A percentile compares a stretch with the other conserved stretches of the same genome.
phyloP scores from a whole-genome alignment of 2,329 filamentous ascomycete genomes.

The Endoconidiophora laricicola region DNA sequence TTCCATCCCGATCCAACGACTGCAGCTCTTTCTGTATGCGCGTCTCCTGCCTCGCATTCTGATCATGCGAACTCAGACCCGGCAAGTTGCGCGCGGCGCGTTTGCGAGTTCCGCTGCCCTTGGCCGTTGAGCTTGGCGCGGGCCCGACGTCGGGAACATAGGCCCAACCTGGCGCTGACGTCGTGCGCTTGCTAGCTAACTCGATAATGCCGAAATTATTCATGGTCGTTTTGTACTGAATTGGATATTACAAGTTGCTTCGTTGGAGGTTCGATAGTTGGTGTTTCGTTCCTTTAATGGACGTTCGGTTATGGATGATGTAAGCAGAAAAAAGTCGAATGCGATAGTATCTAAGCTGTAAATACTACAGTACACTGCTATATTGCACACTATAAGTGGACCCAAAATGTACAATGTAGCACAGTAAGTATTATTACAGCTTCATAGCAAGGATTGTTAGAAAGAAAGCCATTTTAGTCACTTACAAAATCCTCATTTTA shows the following conservation, averaged over 20 bases:
- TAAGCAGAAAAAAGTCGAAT: no score
- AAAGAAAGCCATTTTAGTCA: no score
- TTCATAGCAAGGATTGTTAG: no score
- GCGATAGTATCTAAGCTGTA: no score
- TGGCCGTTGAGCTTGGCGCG: constrained; percentile 32
- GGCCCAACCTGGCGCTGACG: constrained; percentile 71
- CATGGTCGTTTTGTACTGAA: constrained; percentile 23
- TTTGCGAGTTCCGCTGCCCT: constrained; percentile 44
- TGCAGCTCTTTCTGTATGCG: constrained; percentile 69
- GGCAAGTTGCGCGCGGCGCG: constrained; percentile 47
- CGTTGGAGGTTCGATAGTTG: neutral
- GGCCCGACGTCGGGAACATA: constrained; percentile 66
- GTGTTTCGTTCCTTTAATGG: neutral
- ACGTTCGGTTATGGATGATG: neutral
- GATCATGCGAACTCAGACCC: constrained; percentile 40
- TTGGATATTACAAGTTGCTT: neutral
- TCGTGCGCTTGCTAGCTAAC: constrained; percentile 52
- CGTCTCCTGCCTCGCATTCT: constrained; percentile 66
- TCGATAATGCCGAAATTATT: constrained; percentile 68
- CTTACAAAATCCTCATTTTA: no score
- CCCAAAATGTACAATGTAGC: no score
- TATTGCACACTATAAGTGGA: no score
- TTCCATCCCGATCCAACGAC: constrained; percentile 66
- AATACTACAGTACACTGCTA: no score
- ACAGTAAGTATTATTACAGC: no score